phyloP scores from a whole-genome alignment of 805 yeast species.

The Teunomyces lycoperdinae region DNA sequence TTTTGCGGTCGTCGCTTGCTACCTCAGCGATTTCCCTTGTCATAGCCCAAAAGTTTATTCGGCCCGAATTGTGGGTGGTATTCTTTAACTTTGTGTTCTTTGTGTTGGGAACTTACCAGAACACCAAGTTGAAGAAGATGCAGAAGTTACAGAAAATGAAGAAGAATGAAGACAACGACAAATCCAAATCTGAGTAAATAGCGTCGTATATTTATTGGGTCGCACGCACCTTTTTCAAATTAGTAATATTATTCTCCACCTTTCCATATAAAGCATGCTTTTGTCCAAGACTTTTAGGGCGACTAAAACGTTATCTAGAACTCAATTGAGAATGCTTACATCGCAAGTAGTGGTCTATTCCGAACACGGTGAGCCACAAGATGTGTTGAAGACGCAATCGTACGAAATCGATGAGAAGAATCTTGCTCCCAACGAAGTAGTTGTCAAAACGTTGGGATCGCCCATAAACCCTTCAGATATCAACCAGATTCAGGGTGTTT shows the following conservation, averaged over 20 bases:
- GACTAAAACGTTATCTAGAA: neutral
- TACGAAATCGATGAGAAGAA: slow-evolving; percentile 48
- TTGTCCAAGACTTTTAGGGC: neutral
- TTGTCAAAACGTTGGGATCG: slow-evolving; percentile 38
- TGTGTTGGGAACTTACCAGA: slow-evolving; percentile 60
- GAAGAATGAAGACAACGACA: slow-evolving; percentile 6
- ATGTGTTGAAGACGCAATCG: slow-evolving; percentile 50
- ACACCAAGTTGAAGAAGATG: slow-evolving; percentile 48
- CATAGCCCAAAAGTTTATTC: slow-evolving; percentile 55
- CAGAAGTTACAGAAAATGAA: slow-evolving; percentile 15
- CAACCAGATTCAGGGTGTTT: slow-evolving; percentile 46
- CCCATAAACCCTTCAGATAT: slow-evolving; percentile 46
- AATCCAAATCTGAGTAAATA: slow-evolving; percentile 1
- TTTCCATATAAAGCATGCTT: neutral
- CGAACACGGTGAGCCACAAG: slow-evolving; percentile 64
- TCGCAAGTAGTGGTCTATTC: slow-evolving; percentile 69
- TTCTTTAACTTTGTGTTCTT: slow-evolving; percentile 59
- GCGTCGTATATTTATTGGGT: too few species aligned
- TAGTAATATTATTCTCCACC: too few species aligned
- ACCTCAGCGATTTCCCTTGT: slow-evolving; percentile 51
- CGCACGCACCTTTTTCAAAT: too few species aligned
- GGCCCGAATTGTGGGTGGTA: slow-evolving; percentile 63
- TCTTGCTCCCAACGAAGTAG: slow-evolving; percentile 32
- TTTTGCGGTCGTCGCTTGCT: slow-evolving; percentile 52
- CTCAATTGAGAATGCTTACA: slow-evolving; percentile 35